Evolutionary conservation across 495 filamentous ascomycete species (phyloP).

Genomic region (Podospora pseudocomata): DNA sequence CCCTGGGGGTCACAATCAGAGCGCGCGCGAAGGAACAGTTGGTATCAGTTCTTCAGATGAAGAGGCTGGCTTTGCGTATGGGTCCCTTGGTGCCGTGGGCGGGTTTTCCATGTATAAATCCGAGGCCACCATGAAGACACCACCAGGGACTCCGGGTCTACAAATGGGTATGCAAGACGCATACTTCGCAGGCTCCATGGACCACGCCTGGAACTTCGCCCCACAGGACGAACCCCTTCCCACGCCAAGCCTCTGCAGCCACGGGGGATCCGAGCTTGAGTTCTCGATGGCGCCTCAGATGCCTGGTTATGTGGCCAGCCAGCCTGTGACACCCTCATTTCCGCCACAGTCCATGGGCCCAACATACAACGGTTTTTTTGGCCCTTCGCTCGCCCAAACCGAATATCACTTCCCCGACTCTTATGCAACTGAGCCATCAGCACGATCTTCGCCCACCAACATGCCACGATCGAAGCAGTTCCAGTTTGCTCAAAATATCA

Average conservation of each 20-base stretch:
- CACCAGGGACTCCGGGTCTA: conserved; percentile 44
- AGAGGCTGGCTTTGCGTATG: conserved; percentile 31
- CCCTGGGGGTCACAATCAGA: conserved; percentile 26
- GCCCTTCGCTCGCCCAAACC: conserved; percentile 29
- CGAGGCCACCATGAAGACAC: conserved; percentile 42
- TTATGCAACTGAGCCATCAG: conserved; percentile 39
- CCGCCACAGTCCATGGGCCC: conserved; percentile 35
- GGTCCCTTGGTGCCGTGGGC: conserved; percentile 23
- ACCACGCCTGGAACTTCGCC: conserved; percentile 33
- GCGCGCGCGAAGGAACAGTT: conserved; percentile 31
- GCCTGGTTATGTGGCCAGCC: conserved; percentile 41
- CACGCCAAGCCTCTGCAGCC: conserved; percentile 43
- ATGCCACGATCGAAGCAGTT: conserved; percentile 41
- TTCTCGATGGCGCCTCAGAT: conserved; percentile 37
- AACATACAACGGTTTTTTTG: conserved; percentile 32
- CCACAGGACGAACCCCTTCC: conserved; percentile 41
- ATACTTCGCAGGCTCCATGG: conserved; percentile 30
- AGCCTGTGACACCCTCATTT: conserved; percentile 44
- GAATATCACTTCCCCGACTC: conserved; percentile 45
- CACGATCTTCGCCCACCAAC: conserved; percentile 40
- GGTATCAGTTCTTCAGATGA: conserved; percentile 39
- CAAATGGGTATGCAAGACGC: conserved; percentile 32
- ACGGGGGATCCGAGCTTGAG: conserved; percentile 40
- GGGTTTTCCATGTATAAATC: conserved; percentile 27
- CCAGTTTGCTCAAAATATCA: conserved; percentile 50